Evolutionary conservation across 176 grass and related monocot genomes (phyloP).

Genomic region (Elaeis guineensis): DNA sequence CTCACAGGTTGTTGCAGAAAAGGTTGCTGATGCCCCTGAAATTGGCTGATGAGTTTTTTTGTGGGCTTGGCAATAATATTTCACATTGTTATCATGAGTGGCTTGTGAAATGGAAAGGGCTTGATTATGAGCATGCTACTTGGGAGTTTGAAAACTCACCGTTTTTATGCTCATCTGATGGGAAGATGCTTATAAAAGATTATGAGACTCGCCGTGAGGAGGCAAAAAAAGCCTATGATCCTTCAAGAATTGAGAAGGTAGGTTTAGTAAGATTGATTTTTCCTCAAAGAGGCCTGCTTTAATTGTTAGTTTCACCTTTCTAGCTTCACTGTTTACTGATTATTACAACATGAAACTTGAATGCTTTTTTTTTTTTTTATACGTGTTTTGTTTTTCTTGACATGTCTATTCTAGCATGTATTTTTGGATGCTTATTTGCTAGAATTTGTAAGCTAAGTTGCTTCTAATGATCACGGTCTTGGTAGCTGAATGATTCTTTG

Average conservation of each 20-base stretch:
- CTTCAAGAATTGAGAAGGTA: conserved; percentile 42
- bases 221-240: conserved; percentile 32
- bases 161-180: conserved; percentile 60
- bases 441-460: too few species aligned
- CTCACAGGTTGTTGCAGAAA: conserved; percentile 59
- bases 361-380: too few species aligned
- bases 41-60: conserved; percentile 53
- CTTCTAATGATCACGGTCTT: too few species aligned
- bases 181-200: conserved; percentile 37
- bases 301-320: too few species aligned
- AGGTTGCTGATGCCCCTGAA: conserved; percentile 44
- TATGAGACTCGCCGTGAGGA: conserved; percentile 37
- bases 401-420: too few species aligned
- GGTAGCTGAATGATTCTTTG: too few species aligned
- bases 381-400: too few species aligned
- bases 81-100: conserved; percentile 60
- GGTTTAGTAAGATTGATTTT: conserved; percentile 7
- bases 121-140: conserved; percentile 70
- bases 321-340: too few species aligned
- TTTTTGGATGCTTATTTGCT: too few species aligned
- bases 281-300: too few species aligned
- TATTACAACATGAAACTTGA: too few species aligned
- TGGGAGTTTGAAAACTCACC: conserved; percentile 75
- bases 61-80: conserved; percentile 26
- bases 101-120: conserved; percentile 83